phyloP scores from a whole-genome alignment of 345 rosid species.

The Linum tenue region DNA sequence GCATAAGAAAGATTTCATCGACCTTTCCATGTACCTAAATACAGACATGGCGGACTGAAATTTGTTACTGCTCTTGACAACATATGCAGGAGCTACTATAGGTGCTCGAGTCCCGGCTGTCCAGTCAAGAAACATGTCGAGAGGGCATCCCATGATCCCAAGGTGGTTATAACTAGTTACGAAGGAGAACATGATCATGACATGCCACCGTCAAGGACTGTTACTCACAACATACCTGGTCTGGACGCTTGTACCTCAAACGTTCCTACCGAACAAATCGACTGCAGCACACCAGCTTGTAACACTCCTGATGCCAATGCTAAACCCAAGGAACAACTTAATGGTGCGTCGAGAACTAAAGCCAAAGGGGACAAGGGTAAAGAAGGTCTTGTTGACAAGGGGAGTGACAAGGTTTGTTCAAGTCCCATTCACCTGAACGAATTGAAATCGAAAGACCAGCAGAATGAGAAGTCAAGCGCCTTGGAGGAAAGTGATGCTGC shows the following conservation, averaged over 20 bases:
- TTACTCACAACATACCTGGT: conserved; percentile 40
- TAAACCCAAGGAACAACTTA: conserved; percentile 27
- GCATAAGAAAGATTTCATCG: not conserved
- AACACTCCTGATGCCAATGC: conserved; percentile 21
- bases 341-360: conserved; percentile 20
- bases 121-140: conserved; percentile 85
- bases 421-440: conserved; percentile 7
- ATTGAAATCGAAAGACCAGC: conserved; percentile 22
- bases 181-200: conserved; percentile 86
- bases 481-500: conserved; percentile 19
- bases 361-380: conserved; percentile 16
- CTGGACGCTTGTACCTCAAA: conserved; percentile 14
- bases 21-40: not conserved
- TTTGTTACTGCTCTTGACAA: not conserved
- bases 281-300: conserved; percentile 23
- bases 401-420: not conserved
- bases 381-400: not conserved
- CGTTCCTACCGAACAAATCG: conserved; percentile 23
- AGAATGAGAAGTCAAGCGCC: conserved; percentile 17
- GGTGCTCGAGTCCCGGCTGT: conserved; percentile 91
- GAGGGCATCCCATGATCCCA: conserved; percentile 63
- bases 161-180: conserved; percentile 64
- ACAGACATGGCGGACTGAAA: too few species aligned
- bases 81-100: conserved; percentile 78
- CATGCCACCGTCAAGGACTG: conserved; percentile 66